These are phyloP conservation scores for Yamadazyma kanchanaburiensis DNA, from an alignment of 1,139 yeast genomes.

Conservation along the genomic window DNA sequence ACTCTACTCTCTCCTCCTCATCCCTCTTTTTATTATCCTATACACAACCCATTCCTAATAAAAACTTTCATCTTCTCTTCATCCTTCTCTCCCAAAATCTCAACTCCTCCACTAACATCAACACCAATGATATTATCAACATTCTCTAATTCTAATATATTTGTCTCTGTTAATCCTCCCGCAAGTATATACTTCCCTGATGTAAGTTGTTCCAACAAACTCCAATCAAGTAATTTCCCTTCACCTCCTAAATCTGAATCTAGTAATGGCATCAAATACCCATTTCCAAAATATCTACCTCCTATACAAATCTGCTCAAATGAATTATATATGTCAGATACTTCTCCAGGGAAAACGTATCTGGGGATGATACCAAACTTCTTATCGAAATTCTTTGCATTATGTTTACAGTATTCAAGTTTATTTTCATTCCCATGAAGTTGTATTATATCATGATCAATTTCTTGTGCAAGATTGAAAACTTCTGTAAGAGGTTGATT, in stretches of 20 bases:
- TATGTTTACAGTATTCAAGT: conserved; percentile 34
- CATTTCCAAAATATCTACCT: conserved; percentile 28
- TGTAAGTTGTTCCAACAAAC: conserved; percentile 24
- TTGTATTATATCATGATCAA: conserved; percentile 75
- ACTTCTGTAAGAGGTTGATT: conserved; percentile 74
- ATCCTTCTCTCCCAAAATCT: conserved; percentile 67
- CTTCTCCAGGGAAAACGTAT: conserved; percentile 59
- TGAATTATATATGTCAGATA: conserved; percentile 16
- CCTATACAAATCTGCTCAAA: conserved; percentile 11
- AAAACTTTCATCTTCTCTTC: conserved; percentile 55
- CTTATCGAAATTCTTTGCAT: conserved; percentile 11
- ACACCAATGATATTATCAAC: conserved; percentile 68
- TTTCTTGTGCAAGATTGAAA: conserved; percentile 37
- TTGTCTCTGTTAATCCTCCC: conserved; percentile 81
- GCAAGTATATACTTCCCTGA: conserved; percentile 66
- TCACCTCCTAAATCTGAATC: conserved; percentile 94
- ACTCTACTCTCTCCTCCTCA: too few relatives aligned
- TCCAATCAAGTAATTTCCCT: conserved; percentile 78
- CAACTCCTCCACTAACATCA: conserved; percentile 96
- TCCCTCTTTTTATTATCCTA: background rate
- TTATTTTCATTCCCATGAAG: conserved; percentile 84
- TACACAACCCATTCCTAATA: conserved; percentile 42
- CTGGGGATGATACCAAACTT: conserved; percentile 68
- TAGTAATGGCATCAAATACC: conserved; percentile 50
- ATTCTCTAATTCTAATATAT: conserved; percentile 52